Evolutionary conservation across 2,329 filamentous ascomycete genomes (phyloP), one percentile per base, ranked within the genome.

Genomic region (Trichoderma koningiopsis): DNA sequence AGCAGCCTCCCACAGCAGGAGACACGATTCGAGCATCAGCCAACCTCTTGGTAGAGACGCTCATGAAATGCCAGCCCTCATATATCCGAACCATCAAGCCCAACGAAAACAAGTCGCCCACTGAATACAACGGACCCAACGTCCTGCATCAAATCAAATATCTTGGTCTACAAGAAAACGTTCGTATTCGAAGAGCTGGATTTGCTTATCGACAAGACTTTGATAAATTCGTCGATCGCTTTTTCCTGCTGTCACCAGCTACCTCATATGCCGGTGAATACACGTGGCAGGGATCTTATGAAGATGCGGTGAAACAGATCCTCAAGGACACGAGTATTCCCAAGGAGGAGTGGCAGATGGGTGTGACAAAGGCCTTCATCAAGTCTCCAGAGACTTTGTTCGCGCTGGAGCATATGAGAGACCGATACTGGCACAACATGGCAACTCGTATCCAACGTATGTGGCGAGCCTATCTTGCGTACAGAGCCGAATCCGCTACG

Each of bases 361-460:
- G 96, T 82, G 92, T 96, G 5, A 95, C 92, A 0, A 99, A 98
- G 81, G 95, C 94, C 4, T 99, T 99, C 77, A 97, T 99, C 83
- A 98, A 99, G 81, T 94, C 96, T 0, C 96, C 96, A 0, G 96
- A 99, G 81, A 99, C 96, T 0, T 83, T 99, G 2, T 99, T 99
- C 77, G 96, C 96, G 2, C 84, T 99, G 13, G 96, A 99, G 80
- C 94, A 96, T 69, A 98, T 99, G 95, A 89, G 96, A 77, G 96
- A 99, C 78, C 87, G 93, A 68, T 99, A 98, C 81, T 98, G 95
- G 95, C 95, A 98, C 81, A 99, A 98, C 82, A 98, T 99, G 96
- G 96, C 96, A 4, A 97, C 95, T 70, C 89, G 96, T 70, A 98
- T 99, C 70, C 96, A 99, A 82, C 89, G 96, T 74, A 96, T 97